A percentile compares a stretch with the other conserved stretches of the same genome.
phyloP scores from a whole-genome alignment of 768 basidiomycete genomes.

The Coprinopsis strossmayeri region DNA sequence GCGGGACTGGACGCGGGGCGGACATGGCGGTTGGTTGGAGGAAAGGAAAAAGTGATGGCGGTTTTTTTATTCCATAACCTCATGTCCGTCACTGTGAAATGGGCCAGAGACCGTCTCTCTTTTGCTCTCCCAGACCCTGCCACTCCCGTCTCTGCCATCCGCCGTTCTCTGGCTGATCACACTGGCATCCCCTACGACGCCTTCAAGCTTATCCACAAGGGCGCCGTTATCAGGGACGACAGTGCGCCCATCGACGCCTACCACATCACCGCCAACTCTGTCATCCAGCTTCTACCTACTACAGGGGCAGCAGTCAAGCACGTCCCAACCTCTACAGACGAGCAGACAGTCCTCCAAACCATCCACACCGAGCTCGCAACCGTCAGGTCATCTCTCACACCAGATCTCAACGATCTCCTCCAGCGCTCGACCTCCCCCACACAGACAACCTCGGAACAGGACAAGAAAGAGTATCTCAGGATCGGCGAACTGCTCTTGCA shows the following conservation, averaged over 20 bases:
- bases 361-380: conserved; percentile 50
- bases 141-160: conserved; percentile 52
- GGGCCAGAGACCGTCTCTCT: conserved; percentile 36
- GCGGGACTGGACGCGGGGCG: neutral
- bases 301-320: too few species aligned
- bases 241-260: conserved; percentile 33
- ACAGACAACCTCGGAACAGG: conserved; percentile 14
- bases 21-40: conserved; percentile 3
- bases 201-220: conserved; percentile 87
- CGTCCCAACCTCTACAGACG: conserved; percentile 33
- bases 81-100: conserved; percentile 42
- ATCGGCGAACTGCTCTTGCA: conserved; percentile 83
- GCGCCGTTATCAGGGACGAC: conserved; percentile 88
- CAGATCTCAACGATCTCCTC: conserved; percentile 54
- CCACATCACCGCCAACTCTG: conserved; percentile 44
- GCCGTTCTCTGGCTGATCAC: conserved; percentile 59
- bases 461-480: conserved; percentile 36
- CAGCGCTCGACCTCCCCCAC: conserved; percentile 11
- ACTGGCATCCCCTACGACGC: conserved; percentile 62
- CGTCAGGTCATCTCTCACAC: conserved; percentile 48
- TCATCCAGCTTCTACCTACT: conserved; percentile 66
- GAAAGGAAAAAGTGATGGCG: conserved; percentile 1
- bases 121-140: conserved; percentile 50
- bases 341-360: conserved; percentile 42
- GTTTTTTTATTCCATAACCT: conserved; percentile 7